phyloP scores from a whole-genome alignment of 768 basidiomycete genomes.

The Russula dissimulans region DNA sequence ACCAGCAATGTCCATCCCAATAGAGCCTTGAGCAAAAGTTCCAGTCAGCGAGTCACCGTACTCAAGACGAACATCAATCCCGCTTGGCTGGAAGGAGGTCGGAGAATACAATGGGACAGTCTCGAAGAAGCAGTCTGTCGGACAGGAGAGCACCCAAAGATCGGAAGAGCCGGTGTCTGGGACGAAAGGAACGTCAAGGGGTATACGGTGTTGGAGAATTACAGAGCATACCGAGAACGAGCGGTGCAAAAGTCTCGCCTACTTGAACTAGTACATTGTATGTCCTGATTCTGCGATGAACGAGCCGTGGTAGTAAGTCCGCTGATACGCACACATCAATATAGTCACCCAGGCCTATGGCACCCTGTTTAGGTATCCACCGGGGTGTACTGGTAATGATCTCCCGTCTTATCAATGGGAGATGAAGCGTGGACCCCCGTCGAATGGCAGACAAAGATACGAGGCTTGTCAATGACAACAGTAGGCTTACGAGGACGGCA shows the following conservation, averaged over 20 bases:
- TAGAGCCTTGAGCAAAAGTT: constrained; percentile 54
- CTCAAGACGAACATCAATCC: constrained; percentile 38
- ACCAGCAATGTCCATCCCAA: constrained; percentile 49
- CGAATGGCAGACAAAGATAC: not conserved
- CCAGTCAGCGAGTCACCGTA: constrained; percentile 70
- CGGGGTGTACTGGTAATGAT: not conserved
- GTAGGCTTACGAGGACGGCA: not conserved
- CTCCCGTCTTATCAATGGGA: constrained; percentile 8
- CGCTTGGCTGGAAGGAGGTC: constrained; percentile 36
- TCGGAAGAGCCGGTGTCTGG: constrained; percentile 77
- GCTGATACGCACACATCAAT: constrained; percentile 45
- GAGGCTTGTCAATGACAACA: not conserved
- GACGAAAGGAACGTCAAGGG: not conserved
- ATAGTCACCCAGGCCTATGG: constrained; percentile 51
- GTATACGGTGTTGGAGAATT: not conserved
- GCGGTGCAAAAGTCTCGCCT: constrained; percentile 41
- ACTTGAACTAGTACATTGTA: constrained; percentile 55
- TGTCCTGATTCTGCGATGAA: constrained; percentile 32
- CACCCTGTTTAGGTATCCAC: constrained; percentile 7
- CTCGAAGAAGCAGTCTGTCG: constrained; percentile 30
- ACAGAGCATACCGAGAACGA: constrained; percentile 47
- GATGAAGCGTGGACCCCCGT: constrained; percentile 1
- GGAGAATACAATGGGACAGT: constrained; percentile 43
- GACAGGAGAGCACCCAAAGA: constrained; percentile 61
- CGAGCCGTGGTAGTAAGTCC: not conserved